Percentiles rank a stretch among this genome's conserved stretches.
These are phyloP conservation scores for Diaporthe eres DNA, from an alignment of 2,329 filamentous ascomycete species.

Conservation along the genomic window DNA sequence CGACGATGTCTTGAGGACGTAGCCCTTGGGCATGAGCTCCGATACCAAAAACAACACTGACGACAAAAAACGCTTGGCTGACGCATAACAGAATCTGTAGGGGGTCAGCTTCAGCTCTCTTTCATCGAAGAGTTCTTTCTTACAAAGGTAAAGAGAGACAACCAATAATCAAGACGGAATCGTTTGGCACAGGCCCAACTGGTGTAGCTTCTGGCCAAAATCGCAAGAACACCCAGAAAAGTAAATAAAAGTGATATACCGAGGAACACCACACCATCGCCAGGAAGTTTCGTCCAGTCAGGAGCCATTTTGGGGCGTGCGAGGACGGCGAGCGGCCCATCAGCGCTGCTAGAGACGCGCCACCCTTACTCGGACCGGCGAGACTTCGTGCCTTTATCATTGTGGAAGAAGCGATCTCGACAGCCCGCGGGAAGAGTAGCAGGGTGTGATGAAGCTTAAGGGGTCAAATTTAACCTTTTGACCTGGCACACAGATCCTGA, in stretches of 20 bases:
- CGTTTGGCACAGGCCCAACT: background rate
- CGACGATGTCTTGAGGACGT: background rate
- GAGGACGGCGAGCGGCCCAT: background rate
- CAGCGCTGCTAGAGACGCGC: background rate
- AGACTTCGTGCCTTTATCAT: background rate
- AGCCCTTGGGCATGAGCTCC: conserved; percentile 3
- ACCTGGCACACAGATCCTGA: conserved; percentile 20
- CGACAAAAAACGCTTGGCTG: conserved; percentile 11
- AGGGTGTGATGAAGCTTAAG: background rate
- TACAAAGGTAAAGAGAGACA: conserved; percentile 16
- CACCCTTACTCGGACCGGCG: too few species aligned
- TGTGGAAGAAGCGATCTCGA: background rate
- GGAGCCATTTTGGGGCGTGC: background rate
- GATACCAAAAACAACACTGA: conserved; percentile 15
- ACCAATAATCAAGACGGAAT: conserved; percentile 31
- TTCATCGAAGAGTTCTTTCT: background rate
- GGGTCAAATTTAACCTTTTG: conserved; percentile 9
- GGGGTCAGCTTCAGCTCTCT: background rate
- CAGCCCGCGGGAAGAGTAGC: too few species aligned
- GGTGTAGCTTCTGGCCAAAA: conserved; percentile 15
- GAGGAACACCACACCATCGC: conserved; percentile 18
- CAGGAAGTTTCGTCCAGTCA: conserved; percentile 20
- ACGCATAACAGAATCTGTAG: conserved; percentile 9
- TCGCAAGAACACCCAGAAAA: background rate
- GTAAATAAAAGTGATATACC: background rate